Evolutionary conservation across 164 flowering plant species (phyloP).

Genomic region (Berberis vulgaris): DNA sequence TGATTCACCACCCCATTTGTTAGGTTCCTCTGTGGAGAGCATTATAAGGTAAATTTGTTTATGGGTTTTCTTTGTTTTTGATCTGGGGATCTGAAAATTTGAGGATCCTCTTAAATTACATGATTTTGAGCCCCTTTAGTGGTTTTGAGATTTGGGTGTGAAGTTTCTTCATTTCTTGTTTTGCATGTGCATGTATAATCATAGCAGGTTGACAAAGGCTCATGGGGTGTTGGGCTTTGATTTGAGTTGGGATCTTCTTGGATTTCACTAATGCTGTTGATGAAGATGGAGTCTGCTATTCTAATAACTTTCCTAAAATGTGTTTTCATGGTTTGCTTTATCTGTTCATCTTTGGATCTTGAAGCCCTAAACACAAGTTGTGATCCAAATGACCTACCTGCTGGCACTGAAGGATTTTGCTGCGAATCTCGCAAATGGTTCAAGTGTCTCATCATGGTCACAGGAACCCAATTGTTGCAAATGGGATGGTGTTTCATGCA

Average conservation of each 20-base stretch:
- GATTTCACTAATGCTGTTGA: slow-evolving; percentile 18
- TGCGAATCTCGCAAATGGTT: slow-evolving; percentile 40
- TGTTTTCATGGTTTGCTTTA: slow-evolving; percentile 30
- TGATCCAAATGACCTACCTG: slow-evolving; percentile 34
- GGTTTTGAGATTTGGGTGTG: slow-evolving; percentile 15
- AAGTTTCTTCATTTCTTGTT: slow-evolving; percentile 10
- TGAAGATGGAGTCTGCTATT: slow-evolving; percentile 3
- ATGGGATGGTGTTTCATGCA: slow-evolving; percentile 80
- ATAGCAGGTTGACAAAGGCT: slow-evolving; percentile 5
- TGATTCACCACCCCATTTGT: too few relatives aligned
- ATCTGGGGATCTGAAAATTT: slow-evolving; percentile 18
- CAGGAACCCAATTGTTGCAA: slow-evolving; percentile 43
- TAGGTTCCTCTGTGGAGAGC: neutral
- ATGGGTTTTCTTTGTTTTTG: neutral
- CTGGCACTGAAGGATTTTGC: slow-evolving; percentile 56
- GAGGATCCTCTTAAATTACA: slow-evolving; percentile 17
- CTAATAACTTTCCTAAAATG: slow-evolving; percentile 32
- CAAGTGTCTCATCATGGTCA: slow-evolving; percentile 38
- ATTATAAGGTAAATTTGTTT: neutral
- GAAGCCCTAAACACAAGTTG: slow-evolving; percentile 26
- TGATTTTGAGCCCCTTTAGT: slow-evolving; percentile 18
- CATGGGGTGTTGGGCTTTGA: slow-evolving; percentile 15
- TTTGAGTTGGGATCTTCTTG: slow-evolving; percentile 13
- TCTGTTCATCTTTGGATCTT: slow-evolving; percentile 26
- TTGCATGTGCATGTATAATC: neutral